Evolutionary conservation across 2,329 filamentous ascomycete species (phyloP), one percentile per base, ranked within the genome.

Genomic region (Colletotrichum abscissum): DNA sequence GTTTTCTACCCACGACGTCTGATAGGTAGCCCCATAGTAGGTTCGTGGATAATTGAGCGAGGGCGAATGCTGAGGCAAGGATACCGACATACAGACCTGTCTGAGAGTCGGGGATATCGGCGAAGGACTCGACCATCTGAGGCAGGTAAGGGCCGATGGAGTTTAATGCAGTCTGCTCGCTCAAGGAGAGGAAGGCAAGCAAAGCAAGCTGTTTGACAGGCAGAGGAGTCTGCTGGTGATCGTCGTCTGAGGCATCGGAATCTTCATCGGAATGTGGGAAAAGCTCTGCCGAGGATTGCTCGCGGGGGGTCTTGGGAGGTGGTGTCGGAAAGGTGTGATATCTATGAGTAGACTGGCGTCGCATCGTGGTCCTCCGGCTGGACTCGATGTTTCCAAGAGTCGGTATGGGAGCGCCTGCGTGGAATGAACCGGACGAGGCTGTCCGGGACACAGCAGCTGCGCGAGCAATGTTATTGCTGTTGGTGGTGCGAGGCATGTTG

Each of bases 101-200:
- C 77, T 95, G 86, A 6, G 86, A 87, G 1, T 88, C 83, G 24
- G 93, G 89, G 24, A 98, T 92, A 74, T 94, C 94, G 1, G 94
- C 93, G 80, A 98, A 98, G 1, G 91, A 92, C 26, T 91, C 90
- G 1, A 95, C 92, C 96, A 99, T 98, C 77, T 95, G 91, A 0
- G 97, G 97, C 1, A 99, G 90, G 82, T 99, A 99, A 1, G 97
- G 97, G 12, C 93, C 94, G 79, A 99, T 98, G 26, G 95, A 98
- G 82, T 99, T 99, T 80, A 99, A 89, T 0, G 97, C 97, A 0
- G 96, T 98, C 86, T 99, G 97, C 81, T 99, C 97, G 67, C 94
- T 93, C 26, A 99, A 88, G 7, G 95, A 95, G 73, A 99, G 94
- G 76, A 98, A 85, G 1, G 96, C 96, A 42, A 99, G 86, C 14